A percentile compares a stretch with the other conserved stretches of the same genome.
These are phyloP conservation scores for Phylloporus rhodoxanthus DNA, from an alignment of 768 basidiomycete species.

Conservation along the genomic window DNA sequence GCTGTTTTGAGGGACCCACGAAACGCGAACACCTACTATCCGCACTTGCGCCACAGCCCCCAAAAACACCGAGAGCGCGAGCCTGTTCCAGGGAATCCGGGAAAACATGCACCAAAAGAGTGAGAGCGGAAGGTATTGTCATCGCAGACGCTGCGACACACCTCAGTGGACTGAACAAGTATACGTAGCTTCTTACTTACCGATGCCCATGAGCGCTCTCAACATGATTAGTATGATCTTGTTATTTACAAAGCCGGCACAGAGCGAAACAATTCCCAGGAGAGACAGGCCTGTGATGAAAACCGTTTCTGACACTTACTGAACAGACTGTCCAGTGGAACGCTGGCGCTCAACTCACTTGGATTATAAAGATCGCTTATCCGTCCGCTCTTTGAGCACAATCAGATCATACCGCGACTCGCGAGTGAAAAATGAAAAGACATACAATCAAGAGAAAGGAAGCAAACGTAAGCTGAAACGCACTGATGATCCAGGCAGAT, in stretches of 20 bases:
- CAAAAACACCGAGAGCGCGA: slow-evolving; percentile 43
- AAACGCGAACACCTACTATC: slow-evolving; percentile 28
- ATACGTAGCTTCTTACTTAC: slow-evolving; percentile 17
- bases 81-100: slow-evolving; percentile 43
- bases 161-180: slow-evolving; percentile 1
- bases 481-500: slow-evolving; percentile 37
- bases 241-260: slow-evolving; percentile 41
- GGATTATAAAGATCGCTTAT: slow-evolving; percentile 22
- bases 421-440: neutral
- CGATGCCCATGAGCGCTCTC: slow-evolving; percentile 46
- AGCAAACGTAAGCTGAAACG: slow-evolving; percentile 44
- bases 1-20: neutral
- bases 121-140: slow-evolving; percentile 47
- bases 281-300: slow-evolving; percentile 38
- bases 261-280: slow-evolving; percentile 41
- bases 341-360: slow-evolving; percentile 26
- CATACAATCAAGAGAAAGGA: slow-evolving; percentile 31
- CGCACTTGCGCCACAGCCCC: slow-evolving; percentile 41
- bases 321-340: slow-evolving; percentile 21
- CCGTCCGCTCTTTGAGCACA: slow-evolving; percentile 19
- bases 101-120: slow-evolving; percentile 46
- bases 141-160: slow-evolving; percentile 37
- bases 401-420: slow-evolving; percentile 6
- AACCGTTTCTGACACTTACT: slow-evolving; percentile 35
- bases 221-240: slow-evolving; percentile 46